Evolutionary conservation across 768 basidiomycete genomes (phyloP).

Genomic region (Sporobolomyces roseus): DNA sequence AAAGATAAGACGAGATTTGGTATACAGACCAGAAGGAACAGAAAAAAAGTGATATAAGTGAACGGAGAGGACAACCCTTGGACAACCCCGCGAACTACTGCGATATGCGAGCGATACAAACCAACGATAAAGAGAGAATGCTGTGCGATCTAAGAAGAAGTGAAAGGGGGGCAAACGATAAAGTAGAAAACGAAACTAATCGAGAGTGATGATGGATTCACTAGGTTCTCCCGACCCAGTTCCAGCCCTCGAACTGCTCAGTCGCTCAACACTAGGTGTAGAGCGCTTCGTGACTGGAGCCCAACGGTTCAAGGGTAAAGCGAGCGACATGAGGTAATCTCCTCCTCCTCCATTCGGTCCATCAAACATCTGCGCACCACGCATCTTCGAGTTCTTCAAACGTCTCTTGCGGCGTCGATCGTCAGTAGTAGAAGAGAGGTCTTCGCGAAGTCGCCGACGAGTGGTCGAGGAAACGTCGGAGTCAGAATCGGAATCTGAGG

Average conservation of each 20-base stretch:
- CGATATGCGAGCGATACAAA: too few species aligned
- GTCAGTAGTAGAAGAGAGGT: neutral
- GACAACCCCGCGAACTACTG: too few species aligned
- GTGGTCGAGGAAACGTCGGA: neutral
- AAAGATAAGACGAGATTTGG: too few species aligned
- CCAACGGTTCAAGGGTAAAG: conserved; percentile 25
- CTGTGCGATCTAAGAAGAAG: too few species aligned
- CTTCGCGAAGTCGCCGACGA: neutral
- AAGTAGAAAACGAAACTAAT: neutral
- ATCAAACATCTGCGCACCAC: neutral
- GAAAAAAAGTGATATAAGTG: too few species aligned
- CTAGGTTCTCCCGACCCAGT: conserved; percentile 9
- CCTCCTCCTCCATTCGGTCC: neutral
- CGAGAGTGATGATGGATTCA: conserved; percentile 22
- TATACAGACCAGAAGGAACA: too few species aligned
- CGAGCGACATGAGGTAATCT: conserved; percentile 35
- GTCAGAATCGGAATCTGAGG: conserved; percentile 14
- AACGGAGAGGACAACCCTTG: too few species aligned
- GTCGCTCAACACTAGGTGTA: conserved; percentile 4
- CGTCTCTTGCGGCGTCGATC: conserved; percentile 1
- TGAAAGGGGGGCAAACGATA: neutral
- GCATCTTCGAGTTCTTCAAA: conserved; percentile 1
- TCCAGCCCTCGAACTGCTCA: conserved; percentile 11
- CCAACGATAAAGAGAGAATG: too few species aligned
- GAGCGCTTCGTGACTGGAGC: conserved; percentile 13